Evolutionary conservation across 2,329 filamentous ascomycete species (phyloP), one percentile per base, ranked within the genome.

Genomic region (Epichloe coenophiala): DNA sequence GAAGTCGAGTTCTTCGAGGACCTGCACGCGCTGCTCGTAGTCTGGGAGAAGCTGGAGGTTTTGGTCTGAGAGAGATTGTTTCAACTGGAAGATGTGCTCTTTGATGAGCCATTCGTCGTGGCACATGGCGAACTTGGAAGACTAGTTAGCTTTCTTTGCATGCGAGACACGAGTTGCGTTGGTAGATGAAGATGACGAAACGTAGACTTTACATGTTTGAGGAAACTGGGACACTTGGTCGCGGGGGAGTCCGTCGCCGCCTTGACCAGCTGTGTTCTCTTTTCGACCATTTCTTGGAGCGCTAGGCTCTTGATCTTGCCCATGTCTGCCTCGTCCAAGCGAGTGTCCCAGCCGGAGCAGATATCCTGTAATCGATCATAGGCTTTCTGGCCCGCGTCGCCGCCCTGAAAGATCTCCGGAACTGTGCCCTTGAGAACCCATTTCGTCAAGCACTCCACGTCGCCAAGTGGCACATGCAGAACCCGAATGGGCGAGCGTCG

Each of bases 51-150:
- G 78, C 62, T 96, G 90, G 2, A 98, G 79, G 62, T 97, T 97
- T 64, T 97, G 91, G 64, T 97, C 89, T 1, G 93, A 96, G 69
- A 97, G 88, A 31, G 91, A 76, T 62, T 88, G 84, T 54, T 90
- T 88, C 53, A 98, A 75, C 54, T 90, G 83, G 13, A 83, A 80
- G 58, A 98, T 96, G 59, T 94, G 90, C 64, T 95, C 89, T 64
- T 93, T 88, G 65, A 98, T 88, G 45, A 95, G 77, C 89, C 91
- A 97, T 68, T 96, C 87, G 62, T 96, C 88, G 62, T 98, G 89
- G 61, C 90, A 87, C 86, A 95, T 94, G 55, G 89, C 86, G 63
- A 93, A 96, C 85, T 91, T 69, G 76, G 40, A 47, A 17, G 17
- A 17, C 57, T 53, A 53, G 51, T 50, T 36, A 56, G 44, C 17